Conservation (phyloP, 2,329 filamentous ascomycete genomes). For the Ambrosiella beaveri region DNA sequence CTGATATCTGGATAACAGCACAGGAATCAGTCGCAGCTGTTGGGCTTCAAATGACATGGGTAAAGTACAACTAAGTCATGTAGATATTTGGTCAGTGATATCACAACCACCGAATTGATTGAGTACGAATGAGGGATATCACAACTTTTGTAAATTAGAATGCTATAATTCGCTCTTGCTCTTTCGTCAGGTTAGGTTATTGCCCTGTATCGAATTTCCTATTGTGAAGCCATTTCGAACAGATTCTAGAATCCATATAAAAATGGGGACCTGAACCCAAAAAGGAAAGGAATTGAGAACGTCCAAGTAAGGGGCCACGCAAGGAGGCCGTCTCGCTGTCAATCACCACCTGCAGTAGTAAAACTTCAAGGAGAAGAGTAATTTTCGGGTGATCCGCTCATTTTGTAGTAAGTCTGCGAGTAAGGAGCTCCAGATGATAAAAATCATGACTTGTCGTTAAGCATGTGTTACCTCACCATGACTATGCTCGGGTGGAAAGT, state of each 20-base stretch:
- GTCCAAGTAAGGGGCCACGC: background rate
- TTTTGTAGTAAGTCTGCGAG: no score
- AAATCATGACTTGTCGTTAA: no score
- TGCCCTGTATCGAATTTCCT: background rate
- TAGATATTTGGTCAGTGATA: no score
- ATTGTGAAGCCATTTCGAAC: background rate
- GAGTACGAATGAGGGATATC: background rate
- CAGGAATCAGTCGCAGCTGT: background rate
- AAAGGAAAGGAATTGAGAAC: background rate
- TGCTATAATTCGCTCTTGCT: background rate
- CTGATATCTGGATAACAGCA: background rate
- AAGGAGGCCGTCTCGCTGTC: background rate
- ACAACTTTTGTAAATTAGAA: background rate
- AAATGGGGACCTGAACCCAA: background rate
- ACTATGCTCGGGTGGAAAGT: no score
- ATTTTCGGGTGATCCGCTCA: no score
- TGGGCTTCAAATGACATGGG: background rate
- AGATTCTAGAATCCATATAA: constrained; percentile 2
- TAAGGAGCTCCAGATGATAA: no score
- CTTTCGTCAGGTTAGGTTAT: background rate
- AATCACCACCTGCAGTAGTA: no score
- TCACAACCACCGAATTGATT: no score
- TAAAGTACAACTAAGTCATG: no score
- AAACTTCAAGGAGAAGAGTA: no score
- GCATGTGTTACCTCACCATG: no score